phyloP scores from a whole-genome alignment of 2,329 filamentous ascomycete species.

The Monilinia fructicola region DNA sequence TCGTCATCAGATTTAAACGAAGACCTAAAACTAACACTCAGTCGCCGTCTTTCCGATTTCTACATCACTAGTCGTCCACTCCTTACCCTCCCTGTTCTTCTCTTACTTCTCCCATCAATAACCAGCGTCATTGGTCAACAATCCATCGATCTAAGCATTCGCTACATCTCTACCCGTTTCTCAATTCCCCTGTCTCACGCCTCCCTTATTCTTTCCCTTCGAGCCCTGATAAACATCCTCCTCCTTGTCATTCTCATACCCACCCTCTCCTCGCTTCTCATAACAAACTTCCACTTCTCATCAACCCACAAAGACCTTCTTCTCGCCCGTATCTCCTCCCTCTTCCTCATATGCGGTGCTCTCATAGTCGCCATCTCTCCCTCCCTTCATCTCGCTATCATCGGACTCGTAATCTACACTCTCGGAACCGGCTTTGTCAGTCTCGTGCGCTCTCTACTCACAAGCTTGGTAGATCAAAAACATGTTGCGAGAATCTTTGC shows the following conservation, averaged over 20 bases:
- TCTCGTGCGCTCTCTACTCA: conserved; percentile 32
- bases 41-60: conserved; percentile 11
- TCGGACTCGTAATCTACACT: conserved; percentile 34
- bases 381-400: conserved; percentile 31
- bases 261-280: conserved; percentile 31
- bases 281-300: conserved; percentile 26
- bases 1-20: conserved; percentile 5
- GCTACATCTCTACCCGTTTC: conserved; percentile 38
- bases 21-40: conserved; percentile 25
- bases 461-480: conserved; percentile 33
- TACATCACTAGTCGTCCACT: conserved; percentile 26
- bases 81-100: conserved; percentile 35
- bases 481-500: conserved; percentile 37
- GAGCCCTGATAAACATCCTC: conserved; percentile 34
- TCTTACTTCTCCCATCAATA: conserved; percentile 39
- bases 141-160: conserved; percentile 30
- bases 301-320: conserved; percentile 34
- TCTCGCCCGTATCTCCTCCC: conserved; percentile 31
- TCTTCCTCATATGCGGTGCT: conserved; percentile 30
- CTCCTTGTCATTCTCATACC: conserved; percentile 35
- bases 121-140: conserved; percentile 27
- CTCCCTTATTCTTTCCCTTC: conserved; percentile 36
- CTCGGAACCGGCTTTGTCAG: conserved; percentile 35
- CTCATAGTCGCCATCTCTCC: conserved; percentile 32
- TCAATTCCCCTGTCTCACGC: conserved; percentile 32